Conservation (phyloP, 1,139 yeast genomes). For the Yamadazyma taylorii region DNA sequence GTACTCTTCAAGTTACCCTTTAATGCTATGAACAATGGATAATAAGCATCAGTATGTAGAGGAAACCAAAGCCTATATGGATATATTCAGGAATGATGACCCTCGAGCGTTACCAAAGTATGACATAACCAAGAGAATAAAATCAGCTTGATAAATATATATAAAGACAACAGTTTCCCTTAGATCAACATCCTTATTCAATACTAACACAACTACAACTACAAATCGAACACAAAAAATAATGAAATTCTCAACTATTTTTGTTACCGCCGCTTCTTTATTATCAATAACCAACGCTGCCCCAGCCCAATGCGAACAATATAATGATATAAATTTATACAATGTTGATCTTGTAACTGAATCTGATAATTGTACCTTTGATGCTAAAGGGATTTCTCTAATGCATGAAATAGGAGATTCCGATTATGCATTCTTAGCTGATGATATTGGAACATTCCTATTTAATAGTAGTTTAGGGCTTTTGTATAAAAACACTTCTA, state of each 20-base stretch:
- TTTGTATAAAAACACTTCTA: slow-evolving; percentile 5
- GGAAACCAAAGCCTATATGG: no score
- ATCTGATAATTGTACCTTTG: slow-evolving; percentile 21
- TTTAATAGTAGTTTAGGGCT: slow-evolving; percentile 4
- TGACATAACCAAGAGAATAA: no score
- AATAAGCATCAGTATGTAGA: background rate
- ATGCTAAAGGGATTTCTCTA: slow-evolving; percentile 30
- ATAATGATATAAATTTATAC: slow-evolving; percentile 1
- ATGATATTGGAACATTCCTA: slow-evolving; percentile 11
- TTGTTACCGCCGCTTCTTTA: slow-evolving; percentile 17
- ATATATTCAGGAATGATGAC: no score
- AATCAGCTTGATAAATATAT: no score
- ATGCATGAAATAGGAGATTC: slow-evolving; percentile 59
- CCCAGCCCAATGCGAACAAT: slow-evolving; percentile 8
- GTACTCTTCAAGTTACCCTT: no score
- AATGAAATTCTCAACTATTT: slow-evolving; percentile 21
- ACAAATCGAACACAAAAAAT: no score
- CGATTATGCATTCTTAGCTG: slow-evolving; percentile 43
- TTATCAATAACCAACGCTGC: slow-evolving; percentile 20
- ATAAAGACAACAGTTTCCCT: background rate
- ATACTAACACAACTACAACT: background rate
- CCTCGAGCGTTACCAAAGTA: background rate
- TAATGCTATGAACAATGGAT: background rate
- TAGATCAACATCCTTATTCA: background rate
- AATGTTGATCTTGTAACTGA: slow-evolving; percentile 14